Percentiles rank a stretch among this genome's conserved stretches.
Evolutionary conservation across 352 stramenopile genomes (phyloP).

Genomic region (Globisporangium irregulare): DNA sequence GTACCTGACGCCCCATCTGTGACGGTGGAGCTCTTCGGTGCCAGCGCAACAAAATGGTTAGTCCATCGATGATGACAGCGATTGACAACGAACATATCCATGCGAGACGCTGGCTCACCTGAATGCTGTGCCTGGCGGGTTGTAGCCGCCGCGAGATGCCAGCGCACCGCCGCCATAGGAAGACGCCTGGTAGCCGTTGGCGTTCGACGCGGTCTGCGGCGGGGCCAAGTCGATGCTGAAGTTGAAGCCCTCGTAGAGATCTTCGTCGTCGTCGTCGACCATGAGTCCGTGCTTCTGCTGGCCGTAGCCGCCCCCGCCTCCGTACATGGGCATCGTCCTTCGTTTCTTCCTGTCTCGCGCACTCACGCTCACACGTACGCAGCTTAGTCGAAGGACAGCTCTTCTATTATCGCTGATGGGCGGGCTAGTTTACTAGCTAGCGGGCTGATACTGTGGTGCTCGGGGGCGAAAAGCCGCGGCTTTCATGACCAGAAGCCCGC

Average conservation of each 20-base stretch:
- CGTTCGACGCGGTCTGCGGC: slow-evolving; percentile 57
- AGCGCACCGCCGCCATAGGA: slow-evolving; percentile 61
- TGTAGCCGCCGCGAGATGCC: slow-evolving; percentile 57
- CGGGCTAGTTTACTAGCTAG: not conserved
- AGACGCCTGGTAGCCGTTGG: slow-evolving; percentile 50
- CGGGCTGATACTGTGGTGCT: not conserved
- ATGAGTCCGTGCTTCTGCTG: slow-evolving; percentile 59
- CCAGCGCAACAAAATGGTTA: not conserved
- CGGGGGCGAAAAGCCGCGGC: slow-evolving; percentile 3
- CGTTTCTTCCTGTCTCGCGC: not conserved
- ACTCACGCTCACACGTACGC: not conserved
- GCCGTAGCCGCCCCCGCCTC: slow-evolving; percentile 42
- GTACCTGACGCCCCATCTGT: slow-evolving; percentile 72
- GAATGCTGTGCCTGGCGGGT: slow-evolving; percentile 69
- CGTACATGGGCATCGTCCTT: slow-evolving; percentile 28
- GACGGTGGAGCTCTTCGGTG: slow-evolving; percentile 49
- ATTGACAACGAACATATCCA: not conserved
- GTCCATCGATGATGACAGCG: not conserved
- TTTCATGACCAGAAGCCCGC: not conserved
- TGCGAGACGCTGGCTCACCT: slow-evolving; percentile 24
- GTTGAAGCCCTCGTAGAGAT: slow-evolving; percentile 91
- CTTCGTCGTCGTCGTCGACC: slow-evolving; percentile 75
- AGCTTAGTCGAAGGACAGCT: not conserved
- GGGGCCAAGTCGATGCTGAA: slow-evolving; percentile 82
- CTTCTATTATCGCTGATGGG: not conserved